Conservation (phyloP, 345 rosid species). For the Punica granatum region DNA sequence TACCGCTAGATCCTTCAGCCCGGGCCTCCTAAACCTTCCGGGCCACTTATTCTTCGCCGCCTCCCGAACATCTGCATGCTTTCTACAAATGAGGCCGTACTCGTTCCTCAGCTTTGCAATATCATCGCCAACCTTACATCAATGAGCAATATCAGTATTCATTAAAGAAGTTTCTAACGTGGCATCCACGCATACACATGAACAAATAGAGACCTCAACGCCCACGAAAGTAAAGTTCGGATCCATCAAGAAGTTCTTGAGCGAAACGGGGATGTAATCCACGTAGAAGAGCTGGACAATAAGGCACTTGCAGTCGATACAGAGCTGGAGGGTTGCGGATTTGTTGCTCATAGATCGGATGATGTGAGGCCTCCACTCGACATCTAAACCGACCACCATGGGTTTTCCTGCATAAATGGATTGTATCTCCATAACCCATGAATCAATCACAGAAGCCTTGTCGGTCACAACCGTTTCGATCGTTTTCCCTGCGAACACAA, state of each 20-base stretch:
- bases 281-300: constrained; percentile 25
- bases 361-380: constrained; percentile 30
- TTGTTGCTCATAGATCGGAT: constrained; percentile 5
- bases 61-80: constrained; percentile 17
- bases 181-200: no score
- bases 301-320: constrained; percentile 27
- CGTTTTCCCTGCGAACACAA: constrained; percentile 8
- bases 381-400: constrained; percentile 26
- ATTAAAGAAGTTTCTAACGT: neutral
- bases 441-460: constrained; percentile 9
- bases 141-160: no score
- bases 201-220: constrained; percentile 6
- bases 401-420: neutral
- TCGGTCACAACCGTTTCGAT: constrained; percentile 21
- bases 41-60: constrained; percentile 14
- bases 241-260: constrained; percentile 10
- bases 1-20: constrained; percentile 18
- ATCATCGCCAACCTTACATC: constrained; percentile 12
- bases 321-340: constrained; percentile 24
- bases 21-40: constrained; percentile 12
- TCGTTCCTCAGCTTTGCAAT: constrained; percentile 16
- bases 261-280: constrained; percentile 16
- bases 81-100: constrained; percentile 16
- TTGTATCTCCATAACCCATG: constrained; percentile 15
- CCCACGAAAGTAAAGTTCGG: constrained; percentile 20